Conservation (phyloP, 495 filamentous ascomycete genomes). For the Talaromyces liani region DNA sequence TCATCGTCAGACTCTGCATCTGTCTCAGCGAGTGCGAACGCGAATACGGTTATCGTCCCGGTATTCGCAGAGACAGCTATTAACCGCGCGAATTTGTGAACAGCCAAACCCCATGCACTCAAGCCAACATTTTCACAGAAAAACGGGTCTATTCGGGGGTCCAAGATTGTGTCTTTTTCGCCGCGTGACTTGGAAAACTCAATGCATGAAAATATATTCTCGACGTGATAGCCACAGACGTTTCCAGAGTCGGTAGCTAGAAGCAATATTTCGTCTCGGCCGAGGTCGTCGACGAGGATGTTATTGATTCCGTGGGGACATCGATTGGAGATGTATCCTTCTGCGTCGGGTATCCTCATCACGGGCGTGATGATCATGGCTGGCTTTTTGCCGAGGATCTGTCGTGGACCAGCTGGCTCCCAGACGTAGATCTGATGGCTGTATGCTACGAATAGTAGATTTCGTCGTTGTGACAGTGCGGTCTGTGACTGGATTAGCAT, state of each 20-base stretch:
- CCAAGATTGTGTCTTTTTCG: constrained; percentile 20
- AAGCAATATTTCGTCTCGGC: constrained; percentile 70
- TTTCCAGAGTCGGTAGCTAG: constrained; percentile 84
- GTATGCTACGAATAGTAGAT: constrained; percentile 76
- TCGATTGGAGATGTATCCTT: constrained; percentile 47
- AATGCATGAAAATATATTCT: constrained; percentile 42
- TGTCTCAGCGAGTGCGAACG: constrained; percentile 54
- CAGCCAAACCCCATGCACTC: constrained; percentile 86
- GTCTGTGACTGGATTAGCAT: constrained; percentile 21
- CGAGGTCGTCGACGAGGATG: constrained; percentile 71
- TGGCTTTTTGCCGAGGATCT: constrained; percentile 52
- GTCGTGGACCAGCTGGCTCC: constrained; percentile 58
- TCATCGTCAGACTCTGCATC: constrained; percentile 16
- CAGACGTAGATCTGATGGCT: constrained; percentile 65
- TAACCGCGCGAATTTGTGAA: constrained; percentile 69
- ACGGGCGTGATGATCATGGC: constrained; percentile 60
- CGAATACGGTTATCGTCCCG: constrained; percentile 59
- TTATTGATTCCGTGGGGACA: constrained; percentile 71
- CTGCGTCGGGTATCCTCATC: constrained; percentile 33
- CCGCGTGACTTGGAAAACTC: constrained; percentile 20
- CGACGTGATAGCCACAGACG: constrained; percentile 70
- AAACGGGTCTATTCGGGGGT: constrained; percentile 42
- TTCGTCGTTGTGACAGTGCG: constrained; percentile 49
- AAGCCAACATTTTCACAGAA: constrained; percentile 66
- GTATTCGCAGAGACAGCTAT: constrained; percentile 78